Conservation (phyloP, 805 yeast genomes). For the Starmerella cellae region DNA sequence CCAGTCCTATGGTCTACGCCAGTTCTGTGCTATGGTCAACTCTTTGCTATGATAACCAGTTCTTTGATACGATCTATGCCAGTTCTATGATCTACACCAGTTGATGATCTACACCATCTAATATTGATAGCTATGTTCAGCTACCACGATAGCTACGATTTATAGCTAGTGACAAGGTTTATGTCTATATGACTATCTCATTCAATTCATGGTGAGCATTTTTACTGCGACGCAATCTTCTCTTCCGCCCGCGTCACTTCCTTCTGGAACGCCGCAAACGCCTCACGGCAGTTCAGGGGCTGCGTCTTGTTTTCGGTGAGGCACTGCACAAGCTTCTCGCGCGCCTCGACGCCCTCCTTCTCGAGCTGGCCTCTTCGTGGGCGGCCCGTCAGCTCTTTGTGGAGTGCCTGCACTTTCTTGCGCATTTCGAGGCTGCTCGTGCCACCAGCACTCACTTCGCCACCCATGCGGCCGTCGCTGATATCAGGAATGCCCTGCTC, state of each 20-base stretch:
- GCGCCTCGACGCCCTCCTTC: conserved; percentile 21
- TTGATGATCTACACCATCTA: too few species aligned
- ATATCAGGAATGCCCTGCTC: conserved; percentile 16
- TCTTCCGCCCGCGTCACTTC: conserved; percentile 15
- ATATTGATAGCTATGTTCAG: too few species aligned
- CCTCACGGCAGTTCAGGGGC: conserved; percentile 26
- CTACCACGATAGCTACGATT: too few species aligned
- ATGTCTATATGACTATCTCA: too few species aligned
- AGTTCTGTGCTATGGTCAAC: too few species aligned
- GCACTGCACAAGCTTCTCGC: conserved; percentile 25
- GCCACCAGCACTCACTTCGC: conserved; percentile 7
- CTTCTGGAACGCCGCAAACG: conserved; percentile 22
- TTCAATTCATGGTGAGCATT: too few species aligned
- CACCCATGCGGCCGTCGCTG: conserved; percentile 14
- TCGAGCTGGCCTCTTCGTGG: conserved; percentile 25
- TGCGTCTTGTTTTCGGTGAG: conserved; percentile 22
- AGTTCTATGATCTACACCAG: too few species aligned
- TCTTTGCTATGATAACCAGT: too few species aligned
- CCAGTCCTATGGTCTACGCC: too few species aligned
- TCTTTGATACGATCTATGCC: too few species aligned
- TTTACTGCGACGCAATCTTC: conserved; percentile 1
- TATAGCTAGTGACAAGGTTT: too few species aligned
- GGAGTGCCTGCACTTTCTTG: conserved; percentile 23
- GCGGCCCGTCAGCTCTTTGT: conserved; percentile 23
- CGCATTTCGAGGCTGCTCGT: conserved; percentile 19